A percentile compares a stretch with the other conserved stretches of the same genome.
phyloP scores from a whole-genome alignment of 345 rosid genomes.

The Corymbia maculata region DNA sequence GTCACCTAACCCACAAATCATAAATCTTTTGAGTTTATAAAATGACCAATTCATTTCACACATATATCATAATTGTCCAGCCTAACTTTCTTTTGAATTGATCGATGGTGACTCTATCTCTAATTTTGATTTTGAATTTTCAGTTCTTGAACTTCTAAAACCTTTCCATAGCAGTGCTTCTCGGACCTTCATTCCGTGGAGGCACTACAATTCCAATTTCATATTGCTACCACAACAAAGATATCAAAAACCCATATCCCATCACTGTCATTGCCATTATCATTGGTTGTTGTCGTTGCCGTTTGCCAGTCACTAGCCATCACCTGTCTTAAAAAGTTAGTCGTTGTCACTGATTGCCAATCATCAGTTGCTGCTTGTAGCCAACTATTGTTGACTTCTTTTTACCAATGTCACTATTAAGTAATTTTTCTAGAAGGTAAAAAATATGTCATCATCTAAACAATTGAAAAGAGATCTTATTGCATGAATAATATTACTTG shows the following conservation, averaged over 20 bases:
- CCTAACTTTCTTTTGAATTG: background rate
- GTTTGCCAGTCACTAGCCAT: background rate
- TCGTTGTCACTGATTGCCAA: background rate
- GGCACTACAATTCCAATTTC: background rate
- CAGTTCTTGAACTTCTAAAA: background rate
- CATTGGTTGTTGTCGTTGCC: background rate
- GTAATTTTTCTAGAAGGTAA: background rate
- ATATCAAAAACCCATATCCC: background rate
- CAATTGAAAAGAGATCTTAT: background rate
- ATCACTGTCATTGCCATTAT: background rate
- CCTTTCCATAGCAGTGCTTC: background rate
- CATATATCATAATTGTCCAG: background rate
- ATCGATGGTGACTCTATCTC: background rate
- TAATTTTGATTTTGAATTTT: background rate
- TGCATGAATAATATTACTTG: background rate
- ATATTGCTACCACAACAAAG: background rate
- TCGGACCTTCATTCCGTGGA: background rate
- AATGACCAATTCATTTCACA: background rate
- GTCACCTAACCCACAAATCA: fast-evolving
- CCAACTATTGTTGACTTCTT: background rate
- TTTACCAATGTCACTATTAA: background rate
- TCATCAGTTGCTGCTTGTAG: background rate
- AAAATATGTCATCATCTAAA: background rate
- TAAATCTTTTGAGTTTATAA: background rate
- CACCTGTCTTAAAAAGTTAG: background rate